Conservation (phyloP, 202 grass and related monocot genomes). For the Panicum hallii region DNA sequence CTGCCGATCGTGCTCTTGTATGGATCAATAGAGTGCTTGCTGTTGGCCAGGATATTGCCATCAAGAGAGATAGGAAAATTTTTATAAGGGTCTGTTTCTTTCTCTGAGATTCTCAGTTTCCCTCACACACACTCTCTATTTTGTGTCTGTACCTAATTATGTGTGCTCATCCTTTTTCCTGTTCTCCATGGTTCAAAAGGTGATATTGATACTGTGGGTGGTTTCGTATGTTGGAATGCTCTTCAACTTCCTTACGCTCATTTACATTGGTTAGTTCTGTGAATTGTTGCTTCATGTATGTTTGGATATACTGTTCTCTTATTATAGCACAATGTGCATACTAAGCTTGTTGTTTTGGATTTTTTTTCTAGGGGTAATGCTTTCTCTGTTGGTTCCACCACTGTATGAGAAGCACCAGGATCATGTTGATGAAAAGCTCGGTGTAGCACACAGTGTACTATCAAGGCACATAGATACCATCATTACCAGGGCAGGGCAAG, state of each 20-base stretch:
- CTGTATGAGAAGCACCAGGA: constrained; percentile 91
- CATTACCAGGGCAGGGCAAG: constrained; percentile 52
- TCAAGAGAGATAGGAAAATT: constrained; percentile 80
- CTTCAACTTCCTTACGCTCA: constrained; percentile 91
- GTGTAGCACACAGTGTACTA: constrained; percentile 61
- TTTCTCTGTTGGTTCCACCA: constrained; percentile 68
- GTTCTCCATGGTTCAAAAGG: constrained; percentile 48
- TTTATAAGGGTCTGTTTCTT: constrained; percentile 67
- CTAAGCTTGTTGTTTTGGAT: constrained; percentile 9
- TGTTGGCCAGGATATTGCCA: constrained; percentile 78
- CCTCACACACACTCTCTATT: too few relatives aligned
- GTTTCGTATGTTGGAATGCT: constrained; percentile 79
- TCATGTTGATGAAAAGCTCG: constrained; percentile 82
- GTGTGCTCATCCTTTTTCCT: constrained; percentile 7
- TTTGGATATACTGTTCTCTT: constrained; percentile 4
- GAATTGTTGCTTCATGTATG: constrained; percentile 16
- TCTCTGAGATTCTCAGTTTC: background rate
- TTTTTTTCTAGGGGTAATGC: constrained; percentile 55
- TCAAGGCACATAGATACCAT: constrained; percentile 58
- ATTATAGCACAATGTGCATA: background rate
- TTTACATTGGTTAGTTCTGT: constrained; percentile 88
- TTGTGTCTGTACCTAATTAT: background rate
- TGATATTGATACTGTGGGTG: constrained; percentile 79
- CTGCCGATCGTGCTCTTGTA: constrained; percentile 55
- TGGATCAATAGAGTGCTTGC: constrained; percentile 80